These are phyloP conservation scores for Psilocybe azurescens DNA, from an alignment of 768 basidiomycete species.

Conservation along the genomic window DNA sequence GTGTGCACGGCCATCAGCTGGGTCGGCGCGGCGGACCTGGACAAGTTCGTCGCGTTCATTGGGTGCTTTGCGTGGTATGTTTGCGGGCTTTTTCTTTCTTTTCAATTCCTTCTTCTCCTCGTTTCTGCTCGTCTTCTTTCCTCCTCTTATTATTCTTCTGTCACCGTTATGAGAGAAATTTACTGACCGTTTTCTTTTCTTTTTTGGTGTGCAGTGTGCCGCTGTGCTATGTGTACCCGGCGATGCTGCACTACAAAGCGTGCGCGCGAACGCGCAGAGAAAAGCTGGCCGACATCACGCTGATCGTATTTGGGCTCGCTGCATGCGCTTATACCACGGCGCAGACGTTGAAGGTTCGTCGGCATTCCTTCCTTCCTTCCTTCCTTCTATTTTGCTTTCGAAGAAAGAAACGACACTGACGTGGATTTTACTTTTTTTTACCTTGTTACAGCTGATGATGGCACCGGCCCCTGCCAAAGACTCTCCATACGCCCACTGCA, in stretches of 20 bases:
- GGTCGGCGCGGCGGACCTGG: slow-evolving; percentile 85
- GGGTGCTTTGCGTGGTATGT: slow-evolving; percentile 93
- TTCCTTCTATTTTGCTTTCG: too few relatives aligned
- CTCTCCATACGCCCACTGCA: slow-evolving; percentile 41
- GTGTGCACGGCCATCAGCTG: slow-evolving; percentile 84
- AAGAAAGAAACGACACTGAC: too few relatives aligned
- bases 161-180: background rate
- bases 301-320: slow-evolving; percentile 76
- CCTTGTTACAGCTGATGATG: slow-evolving; percentile 58
- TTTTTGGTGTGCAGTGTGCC: slow-evolving; percentile 65
- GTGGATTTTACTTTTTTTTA: background rate
- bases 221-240: slow-evolving; percentile 92
- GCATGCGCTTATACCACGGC: slow-evolving; percentile 81
- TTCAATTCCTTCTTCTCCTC: too few relatives aligned
- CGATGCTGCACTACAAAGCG: slow-evolving; percentile 92
- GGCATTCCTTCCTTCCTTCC: too few relatives aligned
- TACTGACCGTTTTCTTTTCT: too few relatives aligned
- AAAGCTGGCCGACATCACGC: slow-evolving; percentile 69
- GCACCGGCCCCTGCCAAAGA: slow-evolving; percentile 45
- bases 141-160: too few relatives aligned
- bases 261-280: slow-evolving; percentile 72
- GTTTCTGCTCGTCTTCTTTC: too few relatives aligned
- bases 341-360: slow-evolving; percentile 74
- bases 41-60: slow-evolving; percentile 94
- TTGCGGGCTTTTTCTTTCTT: too few relatives aligned